Base-by-base conservation (phyloP, 1,284 basidiomycete species). In the Sanghuangporus weigelae region DNA sequence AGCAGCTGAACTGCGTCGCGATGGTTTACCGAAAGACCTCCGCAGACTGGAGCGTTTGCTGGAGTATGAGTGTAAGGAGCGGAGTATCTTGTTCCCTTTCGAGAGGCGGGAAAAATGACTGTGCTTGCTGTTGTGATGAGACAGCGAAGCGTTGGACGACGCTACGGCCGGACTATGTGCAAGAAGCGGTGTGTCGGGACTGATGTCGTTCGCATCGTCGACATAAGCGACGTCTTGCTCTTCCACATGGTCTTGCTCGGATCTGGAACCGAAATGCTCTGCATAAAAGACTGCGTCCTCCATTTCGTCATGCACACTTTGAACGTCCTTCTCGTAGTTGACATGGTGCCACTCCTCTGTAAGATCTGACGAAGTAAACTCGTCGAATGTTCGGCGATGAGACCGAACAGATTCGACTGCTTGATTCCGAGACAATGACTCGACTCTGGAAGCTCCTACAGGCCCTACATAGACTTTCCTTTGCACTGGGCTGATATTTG, bases 81-180 rank as follows among this genome's bases (percentile, higher is more conserved):
- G 63, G n/a, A 64, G 57, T 3, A 64, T 56, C 51, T 49, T 64
- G 57, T 60, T 64, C 14, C 57, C 63, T 44, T 49, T 54, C 26
- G 51, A 38, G 35, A 31, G 19, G 16, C 57, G 62, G 16, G 57
- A 59, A 23, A 26, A 11, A 19, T 44, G 51, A 26, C 55, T 55
- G 8, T 31, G 19, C 1, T 31, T 6, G 23, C 44, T 59, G 35
- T 14, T 59, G 19, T 38, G 31, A 40, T 64, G 63, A 19, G 58
- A 48, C 2, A 60, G 46, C 2, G 63, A 64, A 10, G 31, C 57
- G 21, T 60, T 54, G 23, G 63, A 64, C 8, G 63, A 64, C 16
- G 57, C 57, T 16, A 64, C 42, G 21, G 63, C 63, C 0, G 63
- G 63, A 39, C 63, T 64, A 21, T 36, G 14, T 36, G 58, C 39